Conservation (phyloP, 2,329 filamentous ascomycete genomes). For the Colletotrichum orbiculare region DNA sequence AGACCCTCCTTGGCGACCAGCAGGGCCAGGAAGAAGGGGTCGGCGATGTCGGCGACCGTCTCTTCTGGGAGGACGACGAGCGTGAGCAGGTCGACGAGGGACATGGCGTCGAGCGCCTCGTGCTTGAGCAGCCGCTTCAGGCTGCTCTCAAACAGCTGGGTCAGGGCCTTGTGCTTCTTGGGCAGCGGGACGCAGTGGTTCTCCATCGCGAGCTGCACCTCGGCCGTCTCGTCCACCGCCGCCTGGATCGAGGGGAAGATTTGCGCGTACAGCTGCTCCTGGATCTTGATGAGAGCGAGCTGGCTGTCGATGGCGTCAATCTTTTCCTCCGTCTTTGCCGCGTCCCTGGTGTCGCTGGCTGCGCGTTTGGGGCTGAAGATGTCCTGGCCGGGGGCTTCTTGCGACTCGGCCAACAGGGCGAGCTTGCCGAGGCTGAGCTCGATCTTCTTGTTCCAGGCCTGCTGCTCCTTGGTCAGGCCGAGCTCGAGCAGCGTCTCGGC, state of each 20-base stretch:
- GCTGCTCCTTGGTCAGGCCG: conserved; percentile 77
- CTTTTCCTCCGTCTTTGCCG: conserved; percentile 52
- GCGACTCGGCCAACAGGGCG: conserved; percentile 73
- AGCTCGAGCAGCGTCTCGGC: conserved; percentile 76
- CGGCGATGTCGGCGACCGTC: conserved; percentile 63
- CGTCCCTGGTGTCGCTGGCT: conserved; percentile 52
- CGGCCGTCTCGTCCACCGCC: conserved; percentile 84
- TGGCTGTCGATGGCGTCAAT: conserved; percentile 69
- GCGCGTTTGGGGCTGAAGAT: conserved; percentile 44
- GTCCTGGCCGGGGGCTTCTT: conserved; percentile 41
- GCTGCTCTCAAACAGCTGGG: conserved; percentile 76
- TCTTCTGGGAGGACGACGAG: conserved; percentile 67
- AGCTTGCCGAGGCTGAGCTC: conserved; percentile 92
- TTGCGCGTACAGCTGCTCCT: conserved; percentile 80
- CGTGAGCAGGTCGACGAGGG: conserved; percentile 81
- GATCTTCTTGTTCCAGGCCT: conserved; percentile 93
- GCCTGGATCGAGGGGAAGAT: conserved; percentile 74
- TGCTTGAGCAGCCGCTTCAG: conserved; percentile 78
- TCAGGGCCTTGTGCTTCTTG: conserved; percentile 72
- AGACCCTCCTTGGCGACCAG: conserved; percentile 67
- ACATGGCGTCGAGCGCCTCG: conserved; percentile 73
- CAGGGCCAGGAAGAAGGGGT: conserved; percentile 82
- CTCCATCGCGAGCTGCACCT: conserved; percentile 79
- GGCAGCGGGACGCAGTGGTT: conserved; percentile 68
- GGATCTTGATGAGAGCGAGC: conserved; percentile 78